These are phyloP conservation scores for Beverwykella pulmonaria DNA, from an alignment of 495 filamentous ascomycete species.

Conservation along the genomic window DNA sequence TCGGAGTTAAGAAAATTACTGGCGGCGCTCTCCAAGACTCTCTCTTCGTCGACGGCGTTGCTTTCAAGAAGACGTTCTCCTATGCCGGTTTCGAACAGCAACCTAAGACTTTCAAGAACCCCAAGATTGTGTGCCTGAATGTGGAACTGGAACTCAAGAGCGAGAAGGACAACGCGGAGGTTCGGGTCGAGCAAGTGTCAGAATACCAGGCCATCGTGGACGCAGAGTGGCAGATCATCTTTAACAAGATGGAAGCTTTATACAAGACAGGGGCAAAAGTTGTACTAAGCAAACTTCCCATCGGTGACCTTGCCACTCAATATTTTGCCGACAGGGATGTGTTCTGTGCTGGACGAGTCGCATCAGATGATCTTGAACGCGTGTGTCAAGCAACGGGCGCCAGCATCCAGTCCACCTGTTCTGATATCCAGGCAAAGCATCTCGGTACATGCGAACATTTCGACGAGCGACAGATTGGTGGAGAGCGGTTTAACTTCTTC, in stretches of 20 bases:
- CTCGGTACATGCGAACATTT: conserved; percentile 88
- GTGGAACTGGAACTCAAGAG: conserved; percentile 97
- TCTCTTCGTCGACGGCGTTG: conserved; percentile 95
- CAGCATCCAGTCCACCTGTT: conserved; percentile 92
- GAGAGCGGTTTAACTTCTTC: conserved; percentile 98
- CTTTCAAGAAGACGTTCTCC: conserved; percentile 99
- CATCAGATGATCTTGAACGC: conserved; percentile 92
- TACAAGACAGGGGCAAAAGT: conserved; percentile 94
- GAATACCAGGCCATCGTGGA: conserved; percentile 99
- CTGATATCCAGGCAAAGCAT: conserved; percentile 86
- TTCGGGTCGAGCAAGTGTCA: conserved; percentile 95
- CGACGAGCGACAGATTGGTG: conserved; percentile 95
- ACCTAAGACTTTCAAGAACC: conserved; percentile 90
- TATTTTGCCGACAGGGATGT: conserved; percentile 95
- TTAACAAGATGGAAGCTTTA: conserved; percentile 94
- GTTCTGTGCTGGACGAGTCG: conserved; percentile 95
- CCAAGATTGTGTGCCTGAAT: conserved; percentile 94
- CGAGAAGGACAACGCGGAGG: conserved; percentile 98
- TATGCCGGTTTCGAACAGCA: conserved; percentile 99
- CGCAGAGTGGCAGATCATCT: conserved; percentile 99
- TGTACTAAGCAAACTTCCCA: conserved; percentile 93
- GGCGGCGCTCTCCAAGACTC: conserved; percentile 96
- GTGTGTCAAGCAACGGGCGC: conserved; percentile 93
- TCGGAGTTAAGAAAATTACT: conserved; percentile 96
- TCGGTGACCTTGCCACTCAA: conserved; percentile 96